Base-by-base conservation (phyloP, 441 rosid genomes). In the Macaranga tanarius region DNA sequence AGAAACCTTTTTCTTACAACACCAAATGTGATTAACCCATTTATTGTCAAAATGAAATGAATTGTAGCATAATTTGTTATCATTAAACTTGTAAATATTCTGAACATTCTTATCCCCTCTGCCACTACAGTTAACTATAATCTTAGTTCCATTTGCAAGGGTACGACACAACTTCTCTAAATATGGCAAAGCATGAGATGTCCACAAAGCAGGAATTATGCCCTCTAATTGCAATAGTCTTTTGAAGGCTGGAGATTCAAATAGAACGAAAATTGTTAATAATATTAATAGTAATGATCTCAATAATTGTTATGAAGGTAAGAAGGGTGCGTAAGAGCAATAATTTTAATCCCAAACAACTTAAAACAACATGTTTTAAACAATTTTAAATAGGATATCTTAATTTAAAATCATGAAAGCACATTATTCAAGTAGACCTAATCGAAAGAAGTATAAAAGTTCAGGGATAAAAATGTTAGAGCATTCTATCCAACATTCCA, bases 51-150 rank as follows among this genome's bases (percentile, higher is more conserved):
- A 57, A 42, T 13, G 52, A 73, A 50, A 4, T 4, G 22, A 69
- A 56, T 42, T 38, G 25, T 54, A 26, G 16, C 15, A 55, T 19
- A 12, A 19, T 16, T 60, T 40, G 38, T 20, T 40, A 34, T 13
- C 70, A 42, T 77, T 75, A 90, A 63, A 89, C 73, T 70, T 87
- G 76, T 81, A 93, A 80, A 76, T 85, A 69, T 65, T 92, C 1
- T 92, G 93, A 69, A 93, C 98, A 76, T 93, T 95, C 76, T 93
- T 93, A 74, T 93, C 97, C 20, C 98, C 98, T 81, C 98, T 83
- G 65, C 98, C 96, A 11, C 95, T 93, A 85, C 95, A 93, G 86
- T 88, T 90, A 20, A 93, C 26, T 45, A 93, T 90, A 1, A 93
- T 86, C 81, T 84, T 92, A 1, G 88, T 60, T 58, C 95, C 90